Percentiles rank a stretch among this genome's conserved stretches.
phyloP scores from a whole-genome alignment of 192 early-diverging fungal species.

The Podila verticillata region DNA sequence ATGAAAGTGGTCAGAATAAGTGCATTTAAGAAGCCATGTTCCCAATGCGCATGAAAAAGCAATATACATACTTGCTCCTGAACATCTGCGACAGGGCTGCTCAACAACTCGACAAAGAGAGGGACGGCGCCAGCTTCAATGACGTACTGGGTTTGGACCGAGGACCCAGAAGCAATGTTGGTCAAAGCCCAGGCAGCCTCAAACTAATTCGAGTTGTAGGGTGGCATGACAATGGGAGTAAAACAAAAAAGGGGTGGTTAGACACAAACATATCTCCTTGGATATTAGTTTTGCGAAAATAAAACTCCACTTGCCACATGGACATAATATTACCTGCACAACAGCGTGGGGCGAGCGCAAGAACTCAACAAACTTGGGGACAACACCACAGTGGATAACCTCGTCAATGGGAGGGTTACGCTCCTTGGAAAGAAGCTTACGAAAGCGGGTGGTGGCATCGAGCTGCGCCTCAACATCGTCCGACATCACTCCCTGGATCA shows the following conservation, averaged over 20 bases:
- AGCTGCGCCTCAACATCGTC: constrained; percentile 83
- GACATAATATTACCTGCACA: constrained; percentile 74
- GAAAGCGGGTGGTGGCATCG: constrained; percentile 85
- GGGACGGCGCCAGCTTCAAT: constrained; percentile 93
- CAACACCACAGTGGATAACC: constrained; percentile 92
- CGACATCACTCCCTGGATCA: constrained; percentile 85
- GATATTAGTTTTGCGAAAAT: no score
- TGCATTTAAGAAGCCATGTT: constrained; percentile 52
- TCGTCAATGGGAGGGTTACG: constrained; percentile 97
- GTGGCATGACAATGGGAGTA: no score
- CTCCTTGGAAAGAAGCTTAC: constrained; percentile 95
- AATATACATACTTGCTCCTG: constrained; percentile 80
- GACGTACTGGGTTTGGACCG: constrained; percentile 94
- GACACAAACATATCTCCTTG: no score
- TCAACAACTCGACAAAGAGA: constrained; percentile 89
- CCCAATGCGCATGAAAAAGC: constrained; percentile 32
- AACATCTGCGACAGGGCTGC: constrained; percentile 86
- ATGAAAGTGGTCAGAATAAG: neutral
- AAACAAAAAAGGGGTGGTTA: no score
- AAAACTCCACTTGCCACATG: no score
- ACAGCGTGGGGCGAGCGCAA: constrained; percentile 82
- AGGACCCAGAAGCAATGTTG: constrained; percentile 98
- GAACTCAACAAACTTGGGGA: constrained; percentile 96
- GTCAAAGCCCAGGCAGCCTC: constrained; percentile 99
- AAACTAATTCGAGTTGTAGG: constrained; percentile 66